These are phyloP conservation scores for Fusarium sp. DNA, from an alignment of 2,329 filamentous ascomycete genomes.

Conservation along the genomic window DNA sequence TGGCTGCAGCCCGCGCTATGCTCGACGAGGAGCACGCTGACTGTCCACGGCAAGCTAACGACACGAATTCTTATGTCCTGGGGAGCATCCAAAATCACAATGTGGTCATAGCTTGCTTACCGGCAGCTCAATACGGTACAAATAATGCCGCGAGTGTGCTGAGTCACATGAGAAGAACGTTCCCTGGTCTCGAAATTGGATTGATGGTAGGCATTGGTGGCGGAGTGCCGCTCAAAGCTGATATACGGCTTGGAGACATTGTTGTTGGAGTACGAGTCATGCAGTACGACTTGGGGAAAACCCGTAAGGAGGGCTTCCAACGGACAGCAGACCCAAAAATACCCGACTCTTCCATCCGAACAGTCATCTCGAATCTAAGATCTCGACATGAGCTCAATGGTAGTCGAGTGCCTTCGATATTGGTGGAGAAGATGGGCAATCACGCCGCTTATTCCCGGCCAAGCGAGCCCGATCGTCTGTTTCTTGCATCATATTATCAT, in stretches of 20 bases:
- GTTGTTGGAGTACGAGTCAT: conserved; percentile 40
- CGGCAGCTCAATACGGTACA: conserved; percentile 11
- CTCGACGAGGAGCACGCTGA: conserved; percentile 40
- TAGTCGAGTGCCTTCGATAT: accelerated
- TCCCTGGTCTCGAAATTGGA: conserved; percentile 37
- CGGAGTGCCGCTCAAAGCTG: conserved; percentile 15
- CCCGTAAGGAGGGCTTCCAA: accelerated
- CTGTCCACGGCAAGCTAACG: not conserved
- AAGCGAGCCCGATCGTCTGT: not conserved
- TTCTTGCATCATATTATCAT: not conserved
- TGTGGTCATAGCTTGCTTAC: conserved; percentile 43
- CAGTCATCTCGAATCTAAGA: not conserved
- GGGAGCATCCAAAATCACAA: conserved; percentile 36
- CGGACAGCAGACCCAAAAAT: accelerated
- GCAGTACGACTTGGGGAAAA: conserved; percentile 43
- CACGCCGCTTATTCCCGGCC: accelerated
- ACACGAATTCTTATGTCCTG: conserved; percentile 30
- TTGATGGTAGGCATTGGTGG: conserved; percentile 45
- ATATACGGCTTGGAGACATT: conserved; percentile 43
- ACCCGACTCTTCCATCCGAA: not conserved
- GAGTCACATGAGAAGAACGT: conserved; percentile 53
- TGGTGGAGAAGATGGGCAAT: accelerated
- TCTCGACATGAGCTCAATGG: not conserved
- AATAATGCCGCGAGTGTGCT: conserved; percentile 34
- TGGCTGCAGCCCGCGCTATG: conserved; percentile 40